Conservation (phyloP, 352 stramenopile species). For the Halophytophthora polymorphica region DNA sequence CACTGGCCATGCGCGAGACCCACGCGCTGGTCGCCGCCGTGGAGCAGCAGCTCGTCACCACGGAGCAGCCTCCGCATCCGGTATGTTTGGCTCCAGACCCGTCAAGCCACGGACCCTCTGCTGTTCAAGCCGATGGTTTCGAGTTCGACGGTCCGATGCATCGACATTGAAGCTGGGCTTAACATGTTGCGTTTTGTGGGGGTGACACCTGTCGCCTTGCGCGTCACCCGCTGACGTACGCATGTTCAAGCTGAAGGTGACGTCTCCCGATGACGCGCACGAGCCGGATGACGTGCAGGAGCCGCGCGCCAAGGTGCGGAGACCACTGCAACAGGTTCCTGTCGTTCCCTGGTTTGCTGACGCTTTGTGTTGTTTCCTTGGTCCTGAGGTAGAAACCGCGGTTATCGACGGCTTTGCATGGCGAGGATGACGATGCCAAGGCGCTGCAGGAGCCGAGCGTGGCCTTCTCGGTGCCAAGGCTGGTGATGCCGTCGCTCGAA, state of each 20-base stretch:
- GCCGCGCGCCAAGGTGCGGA: conserved; percentile 1
- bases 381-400: conserved; percentile 13
- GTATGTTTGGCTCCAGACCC: conserved; percentile 4
- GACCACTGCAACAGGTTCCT: background rate
- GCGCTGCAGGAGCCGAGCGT: conserved; percentile 12
- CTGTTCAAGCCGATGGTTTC: background rate
- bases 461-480: conserved; percentile 37
- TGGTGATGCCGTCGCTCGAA: conserved; percentile 55
- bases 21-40: conserved; percentile 48
- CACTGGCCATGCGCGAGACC: conserved; percentile 34
- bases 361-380: too few relatives aligned
- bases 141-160: background rate
- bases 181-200: background rate
- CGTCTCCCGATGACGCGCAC: too few relatives aligned
- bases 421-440: conserved; percentile 1
- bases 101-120: too few relatives aligned
- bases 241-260: too few relatives aligned
- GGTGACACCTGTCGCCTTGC: background rate
- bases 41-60: conserved; percentile 20
- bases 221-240: background rate
- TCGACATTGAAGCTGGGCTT: background rate
- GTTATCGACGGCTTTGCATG: background rate
- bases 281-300: too few relatives aligned
- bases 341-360: too few relatives aligned
- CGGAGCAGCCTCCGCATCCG: background rate